phyloP scores from a whole-genome alignment of 495 filamentous ascomycete genomes.

The Sporormia fimetaria region DNA sequence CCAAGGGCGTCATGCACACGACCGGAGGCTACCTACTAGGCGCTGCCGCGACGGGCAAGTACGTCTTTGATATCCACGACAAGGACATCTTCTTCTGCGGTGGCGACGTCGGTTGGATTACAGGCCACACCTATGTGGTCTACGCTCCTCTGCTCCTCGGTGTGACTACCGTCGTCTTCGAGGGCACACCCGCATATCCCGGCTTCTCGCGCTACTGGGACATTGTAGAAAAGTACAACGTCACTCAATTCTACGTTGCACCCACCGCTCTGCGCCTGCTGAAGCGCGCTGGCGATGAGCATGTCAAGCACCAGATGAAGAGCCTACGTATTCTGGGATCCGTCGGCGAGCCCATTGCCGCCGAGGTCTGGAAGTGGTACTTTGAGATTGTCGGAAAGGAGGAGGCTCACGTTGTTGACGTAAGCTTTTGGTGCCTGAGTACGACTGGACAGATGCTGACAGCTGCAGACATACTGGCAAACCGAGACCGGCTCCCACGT shows the following conservation, averaged over 20 bases:
- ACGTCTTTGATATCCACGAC: conserved; percentile 96
- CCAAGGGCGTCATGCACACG: conserved; percentile 98
- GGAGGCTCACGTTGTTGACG: conserved; percentile 87
- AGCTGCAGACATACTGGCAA: conserved; percentile 94
- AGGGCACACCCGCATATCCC: conserved; percentile 95
- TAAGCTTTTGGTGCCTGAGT: conserved; percentile 41
- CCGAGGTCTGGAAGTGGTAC: conserved; percentile 99
- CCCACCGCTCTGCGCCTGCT: conserved; percentile 86
- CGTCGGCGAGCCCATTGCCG: conserved; percentile 97
- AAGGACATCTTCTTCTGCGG: conserved; percentile 92
- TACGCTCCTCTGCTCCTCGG: conserved; percentile 90
- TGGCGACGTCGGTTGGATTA: conserved; percentile 98
- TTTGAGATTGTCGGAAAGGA: conserved; percentile 90
- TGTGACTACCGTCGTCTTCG: conserved; percentile 93
- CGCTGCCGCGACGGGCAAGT: conserved; percentile 88
- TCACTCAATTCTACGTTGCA: conserved; percentile 98
- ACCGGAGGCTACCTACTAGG: conserved; percentile 90
- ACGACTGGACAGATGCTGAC: conserved; percentile 6
- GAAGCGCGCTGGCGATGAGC: conserved; percentile 88
- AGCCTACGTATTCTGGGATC: conserved; percentile 82
- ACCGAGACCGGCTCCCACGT: conserved; percentile 97
- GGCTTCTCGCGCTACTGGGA: conserved; percentile 99
- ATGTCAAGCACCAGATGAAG: conserved; percentile 82
- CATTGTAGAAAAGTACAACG: conserved; percentile 85
- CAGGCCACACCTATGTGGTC: conserved; percentile 98